phyloP scores from a whole-genome alignment of 2,329 filamentous ascomycete genomes.

The Calonectria leucothoes region DNA sequence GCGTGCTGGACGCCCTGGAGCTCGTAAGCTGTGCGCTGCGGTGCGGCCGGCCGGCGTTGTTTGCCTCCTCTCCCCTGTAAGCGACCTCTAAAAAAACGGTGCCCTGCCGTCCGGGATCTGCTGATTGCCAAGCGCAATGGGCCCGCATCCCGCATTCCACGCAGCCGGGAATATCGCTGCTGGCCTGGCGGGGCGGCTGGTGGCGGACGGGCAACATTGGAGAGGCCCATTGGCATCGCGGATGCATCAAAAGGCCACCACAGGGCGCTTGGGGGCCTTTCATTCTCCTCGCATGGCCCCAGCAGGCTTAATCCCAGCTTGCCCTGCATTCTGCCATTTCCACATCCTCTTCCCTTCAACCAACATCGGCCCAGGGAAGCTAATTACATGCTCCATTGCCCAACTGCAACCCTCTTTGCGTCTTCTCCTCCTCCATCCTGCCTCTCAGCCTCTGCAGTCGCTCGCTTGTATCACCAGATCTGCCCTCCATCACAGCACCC shows the following conservation, averaged over 20 bases:
- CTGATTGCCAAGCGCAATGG: slow-evolving; percentile 7
- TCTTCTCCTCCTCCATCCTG: background rate
- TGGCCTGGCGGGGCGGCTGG: background rate
- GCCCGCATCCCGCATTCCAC: slow-evolving; percentile 17
- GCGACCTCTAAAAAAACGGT: slow-evolving; percentile 7
- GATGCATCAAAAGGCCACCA: background rate
- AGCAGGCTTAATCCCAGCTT: slow-evolving; percentile 12
- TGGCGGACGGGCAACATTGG: background rate
- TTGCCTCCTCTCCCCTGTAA: background rate
- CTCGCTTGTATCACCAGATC: background rate
- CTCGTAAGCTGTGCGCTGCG: background rate
- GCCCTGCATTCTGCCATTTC: background rate
- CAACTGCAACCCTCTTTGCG: background rate
- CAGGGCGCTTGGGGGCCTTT: background rate
- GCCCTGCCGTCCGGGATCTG: slow-evolving; percentile 2
- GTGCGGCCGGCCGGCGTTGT: background rate
- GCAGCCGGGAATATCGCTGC: slow-evolving; percentile 17
- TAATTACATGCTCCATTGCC: background rate
- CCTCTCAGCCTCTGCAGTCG: background rate
- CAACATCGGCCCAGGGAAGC: background rate
- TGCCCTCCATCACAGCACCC: background rate
- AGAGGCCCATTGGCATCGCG: slow-evolving; percentile 10
- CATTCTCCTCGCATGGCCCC: background rate
- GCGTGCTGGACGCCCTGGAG: background rate
- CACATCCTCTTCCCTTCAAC: slow-evolving; percentile 12